Conservation (phyloP, 768 basidiomycete species). For the Clavaria fumosa region DNA sequence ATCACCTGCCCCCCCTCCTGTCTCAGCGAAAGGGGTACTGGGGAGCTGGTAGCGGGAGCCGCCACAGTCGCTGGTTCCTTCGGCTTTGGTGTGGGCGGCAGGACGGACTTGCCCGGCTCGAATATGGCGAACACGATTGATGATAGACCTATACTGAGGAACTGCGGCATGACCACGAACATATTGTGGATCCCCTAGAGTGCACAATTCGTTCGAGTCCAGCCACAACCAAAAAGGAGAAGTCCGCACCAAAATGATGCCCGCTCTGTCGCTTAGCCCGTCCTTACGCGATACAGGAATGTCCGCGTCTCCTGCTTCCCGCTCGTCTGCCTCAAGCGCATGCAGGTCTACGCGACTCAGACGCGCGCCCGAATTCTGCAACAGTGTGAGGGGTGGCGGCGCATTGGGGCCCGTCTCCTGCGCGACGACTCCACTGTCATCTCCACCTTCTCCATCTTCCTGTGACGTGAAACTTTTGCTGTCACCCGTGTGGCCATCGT, state of each 20-base stretch:
- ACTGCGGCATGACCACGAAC: slow-evolving; percentile 88
- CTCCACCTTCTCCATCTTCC: slow-evolving; percentile 6
- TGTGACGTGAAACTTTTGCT: slow-evolving; percentile 1
- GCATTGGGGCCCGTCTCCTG: slow-evolving; percentile 10
- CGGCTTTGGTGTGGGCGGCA: slow-evolving; percentile 20
- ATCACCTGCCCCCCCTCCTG: slow-evolving; percentile 12
- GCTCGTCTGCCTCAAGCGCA: slow-evolving; percentile 15
- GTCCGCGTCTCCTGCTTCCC: slow-evolving; percentile 12
- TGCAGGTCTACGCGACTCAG: slow-evolving; percentile 31
- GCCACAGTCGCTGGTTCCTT: slow-evolving; percentile 5
- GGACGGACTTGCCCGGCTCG: slow-evolving; percentile 42
- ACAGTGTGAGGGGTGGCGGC: slow-evolving; percentile 10
- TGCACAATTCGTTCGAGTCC: slow-evolving; percentile 1
- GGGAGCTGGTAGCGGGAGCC: slow-evolving; percentile 1
- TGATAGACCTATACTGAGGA: slow-evolving; percentile 77
- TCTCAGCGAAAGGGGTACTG: slow-evolving; percentile 4
- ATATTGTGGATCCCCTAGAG: slow-evolving; percentile 86
- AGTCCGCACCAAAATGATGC: slow-evolving; percentile 65
- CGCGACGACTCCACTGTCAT: too few species aligned
- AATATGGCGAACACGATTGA: slow-evolving; percentile 77
- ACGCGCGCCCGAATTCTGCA: slow-evolving; percentile 33
- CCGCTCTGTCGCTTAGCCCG: slow-evolving; percentile 66
- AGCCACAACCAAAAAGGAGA: neutral
- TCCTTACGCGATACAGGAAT: too few species aligned
- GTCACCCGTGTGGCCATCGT: too few species aligned